Conservation (phyloP, 2,329 filamentous ascomycete genomes). For the Ceratocystis cubensis region DNA sequence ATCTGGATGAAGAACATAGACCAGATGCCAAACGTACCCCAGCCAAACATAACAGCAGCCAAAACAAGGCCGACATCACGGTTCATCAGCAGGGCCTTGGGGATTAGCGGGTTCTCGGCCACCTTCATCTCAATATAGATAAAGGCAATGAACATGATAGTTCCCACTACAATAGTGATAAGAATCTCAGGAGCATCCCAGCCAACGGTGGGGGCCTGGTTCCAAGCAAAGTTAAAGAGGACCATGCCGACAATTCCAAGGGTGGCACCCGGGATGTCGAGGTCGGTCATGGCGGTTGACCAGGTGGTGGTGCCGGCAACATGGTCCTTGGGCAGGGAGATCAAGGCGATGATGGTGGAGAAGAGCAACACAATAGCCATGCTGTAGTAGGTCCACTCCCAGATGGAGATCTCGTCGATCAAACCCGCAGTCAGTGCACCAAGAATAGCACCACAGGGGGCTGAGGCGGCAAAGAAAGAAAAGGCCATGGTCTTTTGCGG, state of each 20-base stretch:
- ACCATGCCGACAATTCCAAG: conserved; percentile 43
- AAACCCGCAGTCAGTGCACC: conserved; percentile 33
- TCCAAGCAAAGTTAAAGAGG: conserved; percentile 56
- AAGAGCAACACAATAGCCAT: conserved; percentile 27
- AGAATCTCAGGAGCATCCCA: conserved; percentile 47
- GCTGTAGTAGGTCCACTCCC: conserved; percentile 39
- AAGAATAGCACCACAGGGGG: conserved; percentile 35
- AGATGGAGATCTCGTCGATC: conserved; percentile 32
- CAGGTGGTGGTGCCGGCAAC: background rate
- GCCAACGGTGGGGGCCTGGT: conserved; percentile 47
- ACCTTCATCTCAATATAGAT: conserved; percentile 40
- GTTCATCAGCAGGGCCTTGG: conserved; percentile 35
- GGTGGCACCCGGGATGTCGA: conserved; percentile 32
- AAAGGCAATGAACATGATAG: conserved; percentile 43
- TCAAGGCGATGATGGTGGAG: conserved; percentile 27
- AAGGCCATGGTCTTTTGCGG: conserved; percentile 49
- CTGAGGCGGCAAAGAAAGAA: conserved; percentile 35
- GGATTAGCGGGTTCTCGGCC: conserved; percentile 43
- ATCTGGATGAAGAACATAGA: conserved; percentile 41
- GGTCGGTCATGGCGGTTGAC: conserved; percentile 7
- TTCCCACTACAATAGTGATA: conserved; percentile 43
- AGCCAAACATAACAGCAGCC: conserved; percentile 40
- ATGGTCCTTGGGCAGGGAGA: conserved; percentile 28
- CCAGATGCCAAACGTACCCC: conserved; percentile 44
- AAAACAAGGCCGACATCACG: conserved; percentile 32